Base-by-base conservation (phyloP, 73 alveolate species). In the Paramecium biaurelia region DNA sequence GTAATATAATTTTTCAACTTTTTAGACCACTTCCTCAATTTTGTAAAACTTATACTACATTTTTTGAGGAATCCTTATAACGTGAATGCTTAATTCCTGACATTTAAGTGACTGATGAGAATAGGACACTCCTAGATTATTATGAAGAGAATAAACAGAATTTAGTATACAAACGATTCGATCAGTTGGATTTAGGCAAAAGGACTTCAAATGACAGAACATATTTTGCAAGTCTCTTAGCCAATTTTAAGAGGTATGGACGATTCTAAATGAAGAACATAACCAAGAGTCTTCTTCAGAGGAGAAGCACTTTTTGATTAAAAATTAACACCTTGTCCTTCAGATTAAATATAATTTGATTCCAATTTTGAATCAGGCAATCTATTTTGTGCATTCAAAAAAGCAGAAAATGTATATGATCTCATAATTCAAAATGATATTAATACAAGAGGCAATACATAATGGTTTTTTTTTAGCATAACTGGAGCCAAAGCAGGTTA, bases 281-380 rank as follows among this genome's bases (percentile, higher is more conserved):
- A 79, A 30, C 90, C 90, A 26, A 79, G 74, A 79, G 90, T 79
- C 7, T 24, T 79, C 10, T 79, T 79, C 35, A 38, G 90, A 23
- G 90, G 90, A 79, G 90, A 79, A 18, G 47, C 45, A 37, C 74
- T 79, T n/a, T 47, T 79, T 43, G 90, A 79, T 79, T 47, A 79
- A 45, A 79, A 79, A 79, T 79, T 26, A 30, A 41, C 56, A 23
- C 70, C 76, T 23, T 41, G 70, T 24, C 23, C 41, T 43, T 45
- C 76, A 14, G 90, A 89, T 37, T 35, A 38, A 42, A 38, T 89
- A 12, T 43, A 70, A 70, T 89, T 89, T 57, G 85, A 76, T 30
- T 89, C 94, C 28, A 89, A 72, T 43, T 94, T 94, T 92, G 97
- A 94, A 87, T 86, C 95, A 70, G 97, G 97, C 35, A 94, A 94